phyloP scores from a whole-genome alignment of 352 stramenopile genomes.

The Phytophthora nicotianae region DNA sequence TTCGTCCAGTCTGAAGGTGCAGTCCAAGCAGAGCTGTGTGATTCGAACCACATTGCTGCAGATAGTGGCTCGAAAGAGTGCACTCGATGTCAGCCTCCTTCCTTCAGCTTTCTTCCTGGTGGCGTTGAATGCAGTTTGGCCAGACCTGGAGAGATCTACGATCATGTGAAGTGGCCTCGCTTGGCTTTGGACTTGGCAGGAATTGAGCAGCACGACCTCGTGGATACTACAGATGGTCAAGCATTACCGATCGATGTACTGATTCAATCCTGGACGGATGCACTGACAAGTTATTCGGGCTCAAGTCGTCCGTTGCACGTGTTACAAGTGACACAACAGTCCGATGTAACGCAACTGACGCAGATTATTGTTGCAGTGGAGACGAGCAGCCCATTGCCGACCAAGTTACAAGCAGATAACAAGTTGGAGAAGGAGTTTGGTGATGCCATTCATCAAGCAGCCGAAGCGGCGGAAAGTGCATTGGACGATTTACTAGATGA shows the following conservation, averaged over 20 bases:
- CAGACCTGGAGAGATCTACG: constrained; percentile 46
- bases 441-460: constrained; percentile 19
- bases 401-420: background rate
- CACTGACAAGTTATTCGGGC: constrained; percentile 25
- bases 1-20: constrained; percentile 42
- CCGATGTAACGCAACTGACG: background rate
- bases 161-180: constrained; percentile 42
- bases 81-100: constrained; percentile 28
- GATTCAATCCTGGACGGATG: constrained; percentile 28
- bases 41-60: constrained; percentile 28
- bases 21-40: constrained; percentile 35
- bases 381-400: constrained; percentile 1
- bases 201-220: constrained; percentile 17
- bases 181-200: constrained; percentile 31
- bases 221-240: constrained; percentile 1
- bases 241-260: constrained; percentile 12
- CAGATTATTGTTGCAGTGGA: constrained; percentile 38
- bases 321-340: constrained; percentile 20
- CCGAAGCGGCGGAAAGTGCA: constrained; percentile 16
- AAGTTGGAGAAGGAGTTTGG: constrained; percentile 1
- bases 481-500: constrained; percentile 23
- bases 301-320: constrained; percentile 30
- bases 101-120: constrained; percentile 43
- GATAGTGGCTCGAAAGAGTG: constrained; percentile 36
- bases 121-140: constrained; percentile 33